phyloP scores from a whole-genome alignment of 129 eudicot species.

The Ambrosia artemisiifolia region DNA sequence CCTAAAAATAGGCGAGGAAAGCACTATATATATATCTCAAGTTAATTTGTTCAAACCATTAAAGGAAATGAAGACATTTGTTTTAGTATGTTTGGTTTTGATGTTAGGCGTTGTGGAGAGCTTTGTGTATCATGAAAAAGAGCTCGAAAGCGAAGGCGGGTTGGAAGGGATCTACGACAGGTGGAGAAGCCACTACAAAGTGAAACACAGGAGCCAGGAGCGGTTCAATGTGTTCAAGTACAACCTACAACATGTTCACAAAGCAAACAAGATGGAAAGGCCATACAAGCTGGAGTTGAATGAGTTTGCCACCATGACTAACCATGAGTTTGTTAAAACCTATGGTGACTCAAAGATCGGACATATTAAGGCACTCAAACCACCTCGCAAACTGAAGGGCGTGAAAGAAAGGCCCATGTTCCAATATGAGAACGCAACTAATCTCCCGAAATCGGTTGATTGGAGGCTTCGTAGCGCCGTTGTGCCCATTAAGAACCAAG shows the following conservation, averaged over 20 bases:
- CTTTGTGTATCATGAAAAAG: conserved; percentile 56
- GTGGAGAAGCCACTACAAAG: conserved; percentile 66
- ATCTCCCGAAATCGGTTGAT: conserved; percentile 49
- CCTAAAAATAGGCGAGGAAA: background rate
- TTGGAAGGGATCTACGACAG: conserved; percentile 58
- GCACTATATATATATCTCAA: background rate
- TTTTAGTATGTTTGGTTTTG: conserved; percentile 38
- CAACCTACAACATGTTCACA: conserved; percentile 51
- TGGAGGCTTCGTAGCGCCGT: conserved; percentile 60
- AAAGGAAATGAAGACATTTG: conserved; percentile 26
- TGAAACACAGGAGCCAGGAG: conserved; percentile 29
- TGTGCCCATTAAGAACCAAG: conserved; percentile 53
- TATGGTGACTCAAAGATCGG: conserved; percentile 49
- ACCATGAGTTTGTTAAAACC: conserved; percentile 48
- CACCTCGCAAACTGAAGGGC: background rate
- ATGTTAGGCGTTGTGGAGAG: conserved; percentile 32
- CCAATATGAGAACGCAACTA: conserved; percentile 25
- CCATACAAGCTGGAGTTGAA: conserved; percentile 65
- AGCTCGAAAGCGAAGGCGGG: conserved; percentile 55
- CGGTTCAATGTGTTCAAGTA: conserved; percentile 65
- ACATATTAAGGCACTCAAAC: conserved; percentile 22
- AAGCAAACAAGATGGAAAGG: conserved; percentile 61
- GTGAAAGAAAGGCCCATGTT: conserved; percentile 11
- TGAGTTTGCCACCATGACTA: conserved; percentile 67
- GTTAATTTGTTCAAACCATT: too few species aligned